Conservation (phyloP, 768 basidiomycete species). For the Termitomyces sp. region DNA sequence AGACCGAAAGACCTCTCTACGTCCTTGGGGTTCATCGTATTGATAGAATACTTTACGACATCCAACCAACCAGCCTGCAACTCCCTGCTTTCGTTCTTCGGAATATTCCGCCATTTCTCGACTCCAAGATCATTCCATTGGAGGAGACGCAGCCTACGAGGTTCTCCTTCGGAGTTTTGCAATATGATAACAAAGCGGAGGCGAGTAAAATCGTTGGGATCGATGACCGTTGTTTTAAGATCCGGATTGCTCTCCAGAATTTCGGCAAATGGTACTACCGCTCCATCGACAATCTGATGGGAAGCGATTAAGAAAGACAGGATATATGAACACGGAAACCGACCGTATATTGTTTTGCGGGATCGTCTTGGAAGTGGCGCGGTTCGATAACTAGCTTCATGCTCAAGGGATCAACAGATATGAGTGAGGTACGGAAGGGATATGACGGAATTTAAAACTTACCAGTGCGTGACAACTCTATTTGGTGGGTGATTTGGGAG, state of each 20-base stretch:
- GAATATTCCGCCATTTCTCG: background rate
- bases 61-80: no score
- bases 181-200: constrained; percentile 4
- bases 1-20: no score
- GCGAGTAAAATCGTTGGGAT: constrained; percentile 9
- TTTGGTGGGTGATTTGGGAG: constrained; percentile 10
- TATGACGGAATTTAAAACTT: background rate
- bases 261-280: background rate
- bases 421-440: background rate
- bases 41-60: no score
- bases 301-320: background rate
- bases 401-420: background rate
- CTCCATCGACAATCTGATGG: constrained; percentile 4
- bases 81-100: background rate
- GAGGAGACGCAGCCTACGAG: constrained; percentile 5
- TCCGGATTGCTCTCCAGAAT: constrained; percentile 1
- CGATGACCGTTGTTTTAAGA: constrained; percentile 6
- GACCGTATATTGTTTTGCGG: constrained; percentile 5
- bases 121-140: constrained; percentile 8
- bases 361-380: background rate
- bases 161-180: constrained; percentile 1
- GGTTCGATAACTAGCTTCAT: constrained; percentile 6
- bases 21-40: no score
- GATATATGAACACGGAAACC: background rate
- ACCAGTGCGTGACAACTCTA: constrained; percentile 14